Base-by-base conservation (phyloP, 345 rosid genomes). In the Gossypium arboreum region DNA sequence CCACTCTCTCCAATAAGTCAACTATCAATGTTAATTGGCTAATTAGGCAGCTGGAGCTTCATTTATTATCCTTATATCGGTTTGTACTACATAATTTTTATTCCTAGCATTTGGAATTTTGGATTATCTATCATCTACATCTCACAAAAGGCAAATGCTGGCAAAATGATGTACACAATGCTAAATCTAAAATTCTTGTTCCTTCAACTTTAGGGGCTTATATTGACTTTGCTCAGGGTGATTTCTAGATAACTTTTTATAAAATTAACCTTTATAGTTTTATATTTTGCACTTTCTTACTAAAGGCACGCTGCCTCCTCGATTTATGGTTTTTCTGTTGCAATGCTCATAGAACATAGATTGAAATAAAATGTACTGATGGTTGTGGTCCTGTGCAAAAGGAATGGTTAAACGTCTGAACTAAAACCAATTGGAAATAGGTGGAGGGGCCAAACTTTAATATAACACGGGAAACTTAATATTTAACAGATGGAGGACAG, bases 31-130 rank as follows among this genome's bases (percentile, higher is more conserved):
- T n/a, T 56, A 8, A 4, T 60, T 25, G 3, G 43, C n/a, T 29
- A 61, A 61, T 61, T 27, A 13, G 66, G 44, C 18, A 27, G 44
- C 16, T 61, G 43, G 18, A 60, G 65, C 65, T 60, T 60, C 65
- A 24, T 65, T 41, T 65, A 65, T 65, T 64, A 64, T 41, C 70
- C 70, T 43, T 43, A 43, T n/a, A 18, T 65, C 50, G 20, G 52
- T 43, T 43, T 65, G 51, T 43, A 65, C 22, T 11, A n/a, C 24
- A n/a, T 5, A n/a, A 64, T n/a, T n/a, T 39, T n/a, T 39, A 24
- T 24, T 29, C 45, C 67, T 39, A 34, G 41, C 22, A 34, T 62
- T 10, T 16, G 24, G 47, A 39, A 16, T 15, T 62, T n/a, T 16
- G 47, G 47, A 17, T 34, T 15, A 59, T 59, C 4, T 17, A 63